phyloP scores from a whole-genome alignment of 176 grass and related monocot species.

The Zea luxurians region DNA sequence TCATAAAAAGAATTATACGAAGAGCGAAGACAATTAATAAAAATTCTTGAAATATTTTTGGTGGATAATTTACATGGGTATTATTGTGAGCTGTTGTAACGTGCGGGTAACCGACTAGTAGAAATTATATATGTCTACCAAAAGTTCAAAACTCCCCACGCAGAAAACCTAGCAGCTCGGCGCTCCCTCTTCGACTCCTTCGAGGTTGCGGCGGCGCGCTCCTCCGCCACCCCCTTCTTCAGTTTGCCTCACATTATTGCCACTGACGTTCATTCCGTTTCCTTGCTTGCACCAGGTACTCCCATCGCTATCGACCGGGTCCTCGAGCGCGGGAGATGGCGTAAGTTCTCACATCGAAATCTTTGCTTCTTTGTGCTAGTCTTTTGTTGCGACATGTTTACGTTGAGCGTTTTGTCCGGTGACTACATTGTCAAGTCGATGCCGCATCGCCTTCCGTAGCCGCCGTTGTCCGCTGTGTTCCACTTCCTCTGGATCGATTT shows the following conservation, averaged over 20 bases:
- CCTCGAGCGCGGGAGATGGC: slow-evolving; percentile 31
- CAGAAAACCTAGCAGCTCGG: slow-evolving; percentile 31
- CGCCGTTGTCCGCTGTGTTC: neutral
- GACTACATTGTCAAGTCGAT: neutral
- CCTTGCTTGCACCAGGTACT: slow-evolving; percentile 5
- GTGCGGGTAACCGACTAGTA: too few relatives aligned
- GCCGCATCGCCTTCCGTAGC: neutral
- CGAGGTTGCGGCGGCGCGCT: slow-evolving; percentile 34
- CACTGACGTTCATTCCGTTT: neutral
- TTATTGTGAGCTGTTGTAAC: too few relatives aligned
- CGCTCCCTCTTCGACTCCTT: neutral
- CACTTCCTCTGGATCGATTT: neutral
- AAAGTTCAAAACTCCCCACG: neutral
- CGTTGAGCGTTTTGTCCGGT: neutral
- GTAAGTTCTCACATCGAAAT: slow-evolving; percentile 19
- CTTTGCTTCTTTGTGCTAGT: neutral
- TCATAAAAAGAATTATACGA: too few relatives aligned
- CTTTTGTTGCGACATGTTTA: neutral
- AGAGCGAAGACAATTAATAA: too few relatives aligned
- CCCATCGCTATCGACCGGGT: neutral
- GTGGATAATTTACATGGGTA: too few relatives aligned
- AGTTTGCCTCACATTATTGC: neutral
- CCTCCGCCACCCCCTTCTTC: neutral
- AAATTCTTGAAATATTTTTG: too few relatives aligned
- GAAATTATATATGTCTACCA: neutral